Base-by-base conservation (phyloP, 2,329 filamentous ascomycete genomes). In the Arthrobotrys sphaeroides region DNA sequence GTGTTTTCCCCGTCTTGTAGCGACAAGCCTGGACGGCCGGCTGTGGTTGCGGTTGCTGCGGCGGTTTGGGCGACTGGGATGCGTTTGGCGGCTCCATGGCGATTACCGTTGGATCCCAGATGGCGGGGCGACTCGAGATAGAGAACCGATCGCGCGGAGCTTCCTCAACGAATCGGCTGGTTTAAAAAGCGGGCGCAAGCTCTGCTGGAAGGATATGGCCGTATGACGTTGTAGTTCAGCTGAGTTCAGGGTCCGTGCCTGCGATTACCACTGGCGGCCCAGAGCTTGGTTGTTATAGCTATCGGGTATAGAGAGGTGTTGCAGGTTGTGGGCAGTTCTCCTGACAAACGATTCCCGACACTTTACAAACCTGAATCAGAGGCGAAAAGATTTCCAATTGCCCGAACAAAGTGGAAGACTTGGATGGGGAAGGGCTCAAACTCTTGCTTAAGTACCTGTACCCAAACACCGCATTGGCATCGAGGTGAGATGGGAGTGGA, bases 1-100 rank as follows among this genome's bases (percentile, higher is more conserved):
- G 86, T 22, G 95, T 98, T 87, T 99, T 99, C 78, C 95, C 95
- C 5, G 96, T 97, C 85, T 98, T 99, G 87, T 99, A 99, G 79
- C 94, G 89, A 36, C 69, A 73, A 43, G 69, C 69, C 33, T 73
- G 69, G 24, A 73, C 47, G 5, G 24, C 49, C 16, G 65, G 51
- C 33, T 45, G 65, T 22, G 57, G 22, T 16, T 51, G 49, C 43
- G 57, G 22, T 16, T 51, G 49, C 43, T 73, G 69, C 26, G 43
- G 22, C 43, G 69, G 69, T 36, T 73, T 73, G 6, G 69, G 69
- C 36, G 69, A 73, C 45, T 62, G 57, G 22, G 26, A 65, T 45
- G 31, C 18, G 5, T 42, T 53, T 36, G 69, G 60, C 42, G 69
- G 61, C 53, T 65, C 61, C 61, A 66, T 66, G 13, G 36, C 51